Conservation (phyloP, 1,139 yeast species). For the Suhomyces ambrosiae region DNA sequence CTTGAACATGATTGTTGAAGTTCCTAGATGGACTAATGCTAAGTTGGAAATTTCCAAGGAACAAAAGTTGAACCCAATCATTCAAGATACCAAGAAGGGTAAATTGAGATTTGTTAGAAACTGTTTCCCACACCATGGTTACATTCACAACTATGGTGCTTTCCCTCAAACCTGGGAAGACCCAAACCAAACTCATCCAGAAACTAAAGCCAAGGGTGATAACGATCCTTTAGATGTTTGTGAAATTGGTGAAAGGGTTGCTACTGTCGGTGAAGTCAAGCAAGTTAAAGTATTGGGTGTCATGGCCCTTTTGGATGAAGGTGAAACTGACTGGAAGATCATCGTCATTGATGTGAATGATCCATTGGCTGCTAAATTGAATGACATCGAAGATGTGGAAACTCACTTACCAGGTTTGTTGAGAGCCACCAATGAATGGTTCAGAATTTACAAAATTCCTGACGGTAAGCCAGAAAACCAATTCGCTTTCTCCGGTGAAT, state of each 20-base stretch:
- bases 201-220: slow-evolving; percentile 68
- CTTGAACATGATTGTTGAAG: slow-evolving; percentile 88
- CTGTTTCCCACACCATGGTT: slow-evolving; percentile 95
- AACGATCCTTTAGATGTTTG: slow-evolving; percentile 96
- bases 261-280: slow-evolving; percentile 74
- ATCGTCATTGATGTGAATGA: slow-evolving; percentile 83
- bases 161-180: slow-evolving; percentile 98
- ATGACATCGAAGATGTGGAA: slow-evolving; percentile 83
- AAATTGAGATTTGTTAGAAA: slow-evolving; percentile 85
- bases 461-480: slow-evolving; percentile 88
- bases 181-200: slow-evolving; percentile 43
- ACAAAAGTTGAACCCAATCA: slow-evolving; percentile 77
- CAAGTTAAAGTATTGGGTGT: slow-evolving; percentile 91
- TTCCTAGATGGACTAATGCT: slow-evolving; percentile 95
- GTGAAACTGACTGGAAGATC: slow-evolving; percentile 97
- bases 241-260: slow-evolving; percentile 78
- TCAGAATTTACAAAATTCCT: slow-evolving; percentile 92
- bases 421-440: slow-evolving; percentile 88
- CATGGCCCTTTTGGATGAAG: slow-evolving; percentile 93
- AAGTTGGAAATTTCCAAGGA: slow-evolving; percentile 87
- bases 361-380: slow-evolving; percentile 72
- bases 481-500: slow-evolving; percentile 84
- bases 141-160: slow-evolving; percentile 97
- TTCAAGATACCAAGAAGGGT: slow-evolving; percentile 92
- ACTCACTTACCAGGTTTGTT: slow-evolving; percentile 81